These are phyloP conservation scores for Antrodiella citrinella DNA, from an alignment of 768 basidiomycete genomes.

Conservation along the genomic window DNA sequence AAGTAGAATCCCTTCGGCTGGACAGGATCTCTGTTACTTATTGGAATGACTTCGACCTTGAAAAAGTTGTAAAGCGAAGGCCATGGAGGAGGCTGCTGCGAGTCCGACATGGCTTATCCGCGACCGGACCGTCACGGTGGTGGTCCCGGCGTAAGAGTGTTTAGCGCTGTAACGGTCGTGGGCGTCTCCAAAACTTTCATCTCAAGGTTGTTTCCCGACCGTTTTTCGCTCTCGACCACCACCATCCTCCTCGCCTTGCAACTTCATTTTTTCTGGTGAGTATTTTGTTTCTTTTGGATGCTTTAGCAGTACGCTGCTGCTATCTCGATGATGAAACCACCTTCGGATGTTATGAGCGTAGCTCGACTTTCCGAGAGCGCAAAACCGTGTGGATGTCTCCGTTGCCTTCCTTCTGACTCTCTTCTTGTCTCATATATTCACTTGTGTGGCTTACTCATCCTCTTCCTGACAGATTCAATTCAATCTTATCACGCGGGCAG, in stretches of 20 bases:
- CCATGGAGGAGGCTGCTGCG: conserved; percentile 14
- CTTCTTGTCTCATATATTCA: background rate
- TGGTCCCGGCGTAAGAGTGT: too few relatives aligned
- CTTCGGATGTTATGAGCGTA: conserved; percentile 33
- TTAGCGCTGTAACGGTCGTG: too few relatives aligned
- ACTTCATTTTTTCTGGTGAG: background rate
- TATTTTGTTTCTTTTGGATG: background rate
- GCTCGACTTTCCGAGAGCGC: conserved; percentile 34
- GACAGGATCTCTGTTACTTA: conserved; percentile 19
- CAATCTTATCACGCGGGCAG: too few relatives aligned
- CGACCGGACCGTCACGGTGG: too few relatives aligned
- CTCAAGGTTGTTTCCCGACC: background rate
- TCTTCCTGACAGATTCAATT: too few relatives aligned
- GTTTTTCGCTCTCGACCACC: background rate
- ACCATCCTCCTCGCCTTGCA: background rate
- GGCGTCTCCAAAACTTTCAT: too few relatives aligned
- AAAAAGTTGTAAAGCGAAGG: conserved; percentile 29
- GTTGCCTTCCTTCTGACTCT: conserved; percentile 58
- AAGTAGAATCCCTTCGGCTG: conserved; percentile 29
- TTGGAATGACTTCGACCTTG: conserved; percentile 24
- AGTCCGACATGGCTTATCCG: background rate
- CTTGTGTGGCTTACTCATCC: too few relatives aligned
- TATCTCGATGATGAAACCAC: conserved; percentile 26
- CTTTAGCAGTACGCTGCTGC: background rate
- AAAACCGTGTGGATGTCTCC: conserved; percentile 47